phyloP scores from a whole-genome alignment of 345 rosid species.

The Clarkia xantiana region DNA sequence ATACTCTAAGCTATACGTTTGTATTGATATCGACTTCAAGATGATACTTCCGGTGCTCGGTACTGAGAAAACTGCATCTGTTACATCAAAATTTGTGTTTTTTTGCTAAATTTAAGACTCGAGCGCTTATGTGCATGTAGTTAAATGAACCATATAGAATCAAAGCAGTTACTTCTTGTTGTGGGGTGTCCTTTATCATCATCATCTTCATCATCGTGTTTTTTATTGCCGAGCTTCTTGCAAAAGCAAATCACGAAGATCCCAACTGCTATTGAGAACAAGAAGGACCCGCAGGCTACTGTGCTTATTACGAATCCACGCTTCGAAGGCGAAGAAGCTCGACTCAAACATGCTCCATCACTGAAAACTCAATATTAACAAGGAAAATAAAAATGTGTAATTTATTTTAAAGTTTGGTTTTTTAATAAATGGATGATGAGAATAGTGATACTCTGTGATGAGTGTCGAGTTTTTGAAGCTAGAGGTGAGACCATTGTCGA shows the following conservation, averaged over 20 bases:
- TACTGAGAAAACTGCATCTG: slow-evolving; percentile 40
- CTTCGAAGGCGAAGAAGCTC: slow-evolving; percentile 4
- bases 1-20: slow-evolving; percentile 24
- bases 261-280: slow-evolving; percentile 3
- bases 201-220: slow-evolving; percentile 1
- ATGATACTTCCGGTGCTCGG: slow-evolving; percentile 20
- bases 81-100: slow-evolving; percentile 9
- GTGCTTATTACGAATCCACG: slow-evolving; percentile 22
- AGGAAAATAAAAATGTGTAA: no score
- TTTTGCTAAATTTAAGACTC: no score
- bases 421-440: neutral
- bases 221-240: slow-evolving; percentile 17
- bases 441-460: slow-evolving; percentile 29
- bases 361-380: slow-evolving; percentile 16
- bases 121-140: no score
- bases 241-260: slow-evolving; percentile 10
- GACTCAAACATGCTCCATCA: slow-evolving; percentile 16
- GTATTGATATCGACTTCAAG: slow-evolving; percentile 30
- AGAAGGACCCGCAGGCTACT: slow-evolving; percentile 22
- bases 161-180: slow-evolving; percentile 32
- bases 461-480: slow-evolving; percentile 16
- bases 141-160: neutral
- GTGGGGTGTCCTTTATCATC: slow-evolving; percentile 12
- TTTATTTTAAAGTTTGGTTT: no score
- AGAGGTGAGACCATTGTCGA: slow-evolving; percentile 14